Evolutionary conservation across 108 stramenopile genomes (phyloP).

Genomic region (Nannochloropsis gaditana): DNA sequence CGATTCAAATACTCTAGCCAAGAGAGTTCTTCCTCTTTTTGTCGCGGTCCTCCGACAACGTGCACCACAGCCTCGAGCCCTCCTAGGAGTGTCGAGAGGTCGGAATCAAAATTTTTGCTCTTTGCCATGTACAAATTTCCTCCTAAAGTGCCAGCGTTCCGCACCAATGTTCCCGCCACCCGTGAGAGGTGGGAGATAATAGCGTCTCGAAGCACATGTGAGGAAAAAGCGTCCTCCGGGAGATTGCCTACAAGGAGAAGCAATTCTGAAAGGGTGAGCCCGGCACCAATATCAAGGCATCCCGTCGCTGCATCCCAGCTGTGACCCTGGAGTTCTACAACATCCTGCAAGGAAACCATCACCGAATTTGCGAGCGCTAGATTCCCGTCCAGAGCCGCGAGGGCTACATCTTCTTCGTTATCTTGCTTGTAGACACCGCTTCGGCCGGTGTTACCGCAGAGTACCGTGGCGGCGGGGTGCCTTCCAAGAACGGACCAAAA

Average conservation of each 20-base stretch:
- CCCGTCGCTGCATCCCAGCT: neutral
- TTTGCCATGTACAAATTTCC: constrained; percentile 36
- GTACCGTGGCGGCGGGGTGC: neutral
- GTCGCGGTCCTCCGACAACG: neutral
- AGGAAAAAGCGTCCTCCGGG: neutral
- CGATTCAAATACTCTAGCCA: neutral
- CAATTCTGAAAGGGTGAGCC: constrained; percentile 21
- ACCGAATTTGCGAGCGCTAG: neutral
- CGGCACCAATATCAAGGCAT: constrained; percentile 26
- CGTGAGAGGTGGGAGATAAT: constrained; percentile 24
- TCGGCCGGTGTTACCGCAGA: neutral
- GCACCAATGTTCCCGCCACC: constrained; percentile 41
- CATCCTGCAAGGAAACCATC: neutral
- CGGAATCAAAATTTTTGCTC: constrained; percentile 10
- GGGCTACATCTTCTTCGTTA: neutral
- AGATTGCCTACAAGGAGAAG: neutral
- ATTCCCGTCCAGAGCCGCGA: neutral
- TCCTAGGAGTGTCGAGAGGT: neutral
- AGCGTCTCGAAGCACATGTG: neutral
- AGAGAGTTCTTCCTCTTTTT: neutral
- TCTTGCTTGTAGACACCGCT: constrained; percentile 19
- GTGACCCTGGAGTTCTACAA: neutral
- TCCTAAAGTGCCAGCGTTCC: constrained; percentile 38
- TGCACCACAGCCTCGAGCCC: neutral
- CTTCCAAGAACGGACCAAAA: neutral